Base-by-base conservation (phyloP, 371 early-diverging fungal species). In the Rhizopus arrhizus region DNA sequence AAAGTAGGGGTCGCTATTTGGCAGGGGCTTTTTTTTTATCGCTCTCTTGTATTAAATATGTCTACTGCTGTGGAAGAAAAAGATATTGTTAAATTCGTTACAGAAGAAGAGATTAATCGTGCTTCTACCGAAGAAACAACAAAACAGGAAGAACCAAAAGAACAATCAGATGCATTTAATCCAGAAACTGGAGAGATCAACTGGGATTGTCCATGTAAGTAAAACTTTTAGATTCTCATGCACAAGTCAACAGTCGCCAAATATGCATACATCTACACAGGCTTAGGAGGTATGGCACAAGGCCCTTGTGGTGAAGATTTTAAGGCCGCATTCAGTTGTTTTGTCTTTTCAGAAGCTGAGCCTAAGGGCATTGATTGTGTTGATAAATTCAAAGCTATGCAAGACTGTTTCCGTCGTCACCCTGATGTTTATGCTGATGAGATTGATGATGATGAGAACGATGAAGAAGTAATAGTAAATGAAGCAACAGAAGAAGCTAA, bases 151-250 rank as follows among this genome's bases (percentile, higher is more conserved):
- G 67, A 62, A 47, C 53, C 67, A 4, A 58, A 74, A 15, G 75
- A 70, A 40, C 75, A 73, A 48, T 57, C 80, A 12, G 79, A 82
- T 35, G 86, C 86, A 13, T 82, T 80, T 56, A 77, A 89, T 69
- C 85, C 86, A 29, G 88, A 85, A 62, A 94, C 94, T 4, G 97
- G 96, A 59, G 97, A 98, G 82, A 97, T 98, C 77, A 96, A 97
- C 85, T 98, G 98, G 97, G 98, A 97, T 78, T 95, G 95, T 69
- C 97, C 97, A n/a, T 97, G 98, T 80, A 74, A 73, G 77, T 68
- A 22, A 22, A 22, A 22, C 22, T 22, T 22, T 22, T 22, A 22
- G 22, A 22, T 22, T 22, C 22, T 22, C 22, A 22, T 2, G 2
- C 22, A 22, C 22, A 1, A 22, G 22, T 22, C 22, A 22, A 22